Evolutionary conservation across 306 rosid species (phyloP), one percentile per base, ranked within the genome.

Genomic region (Trifolium repens): DNA sequence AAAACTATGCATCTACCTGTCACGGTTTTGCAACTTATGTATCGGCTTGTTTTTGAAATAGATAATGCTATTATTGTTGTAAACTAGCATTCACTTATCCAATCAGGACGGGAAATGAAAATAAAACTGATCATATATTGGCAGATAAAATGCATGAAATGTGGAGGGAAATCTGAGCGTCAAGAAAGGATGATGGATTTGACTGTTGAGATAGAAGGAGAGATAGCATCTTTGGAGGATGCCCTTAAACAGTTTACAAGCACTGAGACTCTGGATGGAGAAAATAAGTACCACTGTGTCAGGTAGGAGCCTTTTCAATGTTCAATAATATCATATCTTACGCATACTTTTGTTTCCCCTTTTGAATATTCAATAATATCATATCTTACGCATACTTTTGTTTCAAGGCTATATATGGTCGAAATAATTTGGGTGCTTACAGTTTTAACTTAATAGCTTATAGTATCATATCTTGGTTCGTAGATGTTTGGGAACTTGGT

Each of bases 151-250:
- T 93, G 97, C 86, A 74, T 89, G 54, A 91, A 83, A 85, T 93
- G 98, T 79, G 85, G 85, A 78, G 89, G 89, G 43, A 93, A 87
- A 85, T 93, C 98, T 46, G 98, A 89, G 88, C 87, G 88, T 77
- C 93, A 87, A 57, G 98, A 93, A 83, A 84, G 93, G 78, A 91
- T 93, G 89, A 89, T 93, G 98, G 98, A 93, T 84, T 88, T 93
- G 61, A 86, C 96, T 11, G 98, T 93, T 79, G 96, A 89, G 87
- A 91, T 93, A 79, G 94, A 82, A 79, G 98, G 98, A 70, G 91
- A 93, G 64, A 87, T 93, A 78, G 76, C 84, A 81, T 88, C 91
- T 73, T 80, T 93, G 73, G 98, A 91, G 75, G 97, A 93, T 79
- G 96, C 98, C 64, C 97, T 93, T 53, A 83, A 68, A 67, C 82